Base-by-base conservation (phyloP, 208 protist species). In the Naegleria gruberi region DNA sequence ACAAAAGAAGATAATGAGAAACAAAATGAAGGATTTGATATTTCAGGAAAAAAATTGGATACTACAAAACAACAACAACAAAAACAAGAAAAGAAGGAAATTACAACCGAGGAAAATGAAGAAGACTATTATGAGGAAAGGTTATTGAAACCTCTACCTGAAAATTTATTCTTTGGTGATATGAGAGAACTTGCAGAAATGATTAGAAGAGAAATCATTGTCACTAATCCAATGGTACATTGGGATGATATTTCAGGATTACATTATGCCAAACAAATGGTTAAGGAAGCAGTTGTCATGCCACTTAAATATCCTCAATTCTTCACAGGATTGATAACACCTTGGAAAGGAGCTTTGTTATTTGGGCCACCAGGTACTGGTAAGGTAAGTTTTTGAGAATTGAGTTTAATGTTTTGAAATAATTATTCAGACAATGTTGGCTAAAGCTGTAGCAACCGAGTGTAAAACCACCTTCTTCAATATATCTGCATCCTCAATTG, bases 311-410 rank as follows among this genome's bases (percentile, higher is more conserved):
- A 91, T 42, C 93, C 93, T 40, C 77, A 93, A 46, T 42, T 94
- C n/a, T 94, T 94, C 44, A 73, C 30, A n/a, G 90, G 90, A 5
- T 7, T 96, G 44, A 91, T 97, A 55, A 92, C 90, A 41, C 97
- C 97, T 34, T 97, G 96, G 95, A 93, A 92, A 44, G 97, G 96
- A 34, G 97, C 98, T 87, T 89, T 98, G 5, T 92, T 98, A 26
- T 98, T 96, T 90, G 97, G 97, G n/a, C 92, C 91, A 30, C 84
- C 91, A n/a, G 90, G 91, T 23, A 90, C 57, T 3, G 91, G 92
- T 91, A 7, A 3, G 19, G 7, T n/a, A 46, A 26, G 2, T 46
- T 42, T 84, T 10, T 23, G 12, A 19, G 4, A 34, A 83, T 44
- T 83, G 37, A 44, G 3, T 30, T 41, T 30, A 37, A 44, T 44